Percentiles rank a stretch among this genome's conserved stretches.
Evolutionary conservation across 2,329 filamentous ascomycete species (phyloP).

Genomic region (Sclerotinia borealis): DNA sequence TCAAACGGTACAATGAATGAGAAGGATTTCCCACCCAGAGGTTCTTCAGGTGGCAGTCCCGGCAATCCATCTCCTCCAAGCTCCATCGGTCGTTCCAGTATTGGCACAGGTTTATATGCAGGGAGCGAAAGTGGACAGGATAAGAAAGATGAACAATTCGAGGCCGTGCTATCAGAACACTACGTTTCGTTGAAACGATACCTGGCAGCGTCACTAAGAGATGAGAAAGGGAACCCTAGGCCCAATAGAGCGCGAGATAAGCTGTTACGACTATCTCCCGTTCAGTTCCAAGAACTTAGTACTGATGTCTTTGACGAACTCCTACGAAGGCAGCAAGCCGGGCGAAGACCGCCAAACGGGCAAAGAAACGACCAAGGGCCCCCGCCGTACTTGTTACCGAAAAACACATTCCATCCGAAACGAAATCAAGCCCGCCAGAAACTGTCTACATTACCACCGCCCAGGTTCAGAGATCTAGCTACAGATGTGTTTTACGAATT

Average conservation of each 20-base stretch:
- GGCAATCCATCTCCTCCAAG: slow-evolving; percentile 77
- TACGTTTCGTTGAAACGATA: slow-evolving; percentile 66
- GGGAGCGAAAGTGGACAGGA: slow-evolving; percentile 59
- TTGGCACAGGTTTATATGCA: slow-evolving; percentile 65
- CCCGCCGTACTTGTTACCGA: slow-evolving; percentile 76
- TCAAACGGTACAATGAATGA: slow-evolving; percentile 56
- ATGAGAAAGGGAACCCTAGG: slow-evolving; percentile 67
- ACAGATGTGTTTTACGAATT: slow-evolving; percentile 96
- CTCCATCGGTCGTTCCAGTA: slow-evolving; percentile 80
- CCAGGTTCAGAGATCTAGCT: slow-evolving; percentile 83
- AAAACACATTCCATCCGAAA: slow-evolving; percentile 88
- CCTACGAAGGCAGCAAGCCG: slow-evolving; percentile 71
- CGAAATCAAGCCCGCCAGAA: slow-evolving; percentile 97
- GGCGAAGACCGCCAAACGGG: slow-evolving; percentile 47
- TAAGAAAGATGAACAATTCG: slow-evolving; percentile 58
- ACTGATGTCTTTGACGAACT: slow-evolving; percentile 97
- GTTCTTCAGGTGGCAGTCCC: slow-evolving; percentile 41
- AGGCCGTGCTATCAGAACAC: slow-evolving; percentile 66
- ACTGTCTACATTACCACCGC: slow-evolving; percentile 78
- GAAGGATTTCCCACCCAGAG: slow-evolving; percentile 46
- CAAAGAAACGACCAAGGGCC: slow-evolving; percentile 42
- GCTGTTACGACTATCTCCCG: slow-evolving; percentile 77
- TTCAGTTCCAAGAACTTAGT: slow-evolving; percentile 95
- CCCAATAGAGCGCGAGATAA: slow-evolving; percentile 93
- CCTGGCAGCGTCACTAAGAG: slow-evolving; percentile 62